A percentile compares a stretch with the other conserved stretches of the same genome.
phyloP scores from a whole-genome alignment of 805 yeast genomes.

The Tetrapisispora iriomotensis region DNA sequence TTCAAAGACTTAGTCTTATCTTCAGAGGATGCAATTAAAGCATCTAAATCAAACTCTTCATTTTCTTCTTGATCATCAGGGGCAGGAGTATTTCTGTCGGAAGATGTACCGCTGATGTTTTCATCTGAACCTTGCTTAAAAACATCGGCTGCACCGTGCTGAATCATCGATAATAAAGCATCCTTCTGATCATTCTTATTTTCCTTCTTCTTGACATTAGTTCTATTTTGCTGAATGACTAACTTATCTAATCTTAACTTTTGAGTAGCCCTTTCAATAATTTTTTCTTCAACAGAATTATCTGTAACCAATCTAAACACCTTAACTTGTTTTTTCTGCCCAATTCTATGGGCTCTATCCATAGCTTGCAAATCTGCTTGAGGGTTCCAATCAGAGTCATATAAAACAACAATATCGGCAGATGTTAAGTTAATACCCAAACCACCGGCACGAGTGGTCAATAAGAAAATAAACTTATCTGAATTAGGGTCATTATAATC shows the following conservation, averaged over 20 bases:
- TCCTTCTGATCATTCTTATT: slow-evolving; percentile 42
- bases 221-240: slow-evolving; percentile 70
- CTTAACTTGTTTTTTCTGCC: slow-evolving; percentile 75
- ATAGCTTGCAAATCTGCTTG: slow-evolving; percentile 84
- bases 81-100: slow-evolving; percentile 20
- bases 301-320: slow-evolving; percentile 72
- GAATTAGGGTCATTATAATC: slow-evolving; percentile 70
- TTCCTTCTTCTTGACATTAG: slow-evolving; percentile 20
- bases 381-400: slow-evolving; percentile 83
- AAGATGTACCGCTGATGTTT: slow-evolving; percentile 8
- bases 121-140: slow-evolving; percentile 21
- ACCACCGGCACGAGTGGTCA: slow-evolving; percentile 87
- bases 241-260: slow-evolving; percentile 69
- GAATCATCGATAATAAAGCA: slow-evolving; percentile 72
- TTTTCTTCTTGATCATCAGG: slow-evolving; percentile 23
- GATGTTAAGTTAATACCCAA: slow-evolving; percentile 73
- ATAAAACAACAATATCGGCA: slow-evolving; percentile 70
- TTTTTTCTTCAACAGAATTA: slow-evolving; percentile 76
- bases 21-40: slow-evolving; percentile 50
- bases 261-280: slow-evolving; percentile 72
- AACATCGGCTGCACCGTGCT: slow-evolving; percentile 68
- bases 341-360: slow-evolving; percentile 86
- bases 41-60: slow-evolving; percentile 48
- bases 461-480: slow-evolving; percentile 59
- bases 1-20: slow-evolving; percentile 52